Conservation (phyloP, 2,329 filamentous ascomycete genomes). For the Didymella lethalis region DNA sequence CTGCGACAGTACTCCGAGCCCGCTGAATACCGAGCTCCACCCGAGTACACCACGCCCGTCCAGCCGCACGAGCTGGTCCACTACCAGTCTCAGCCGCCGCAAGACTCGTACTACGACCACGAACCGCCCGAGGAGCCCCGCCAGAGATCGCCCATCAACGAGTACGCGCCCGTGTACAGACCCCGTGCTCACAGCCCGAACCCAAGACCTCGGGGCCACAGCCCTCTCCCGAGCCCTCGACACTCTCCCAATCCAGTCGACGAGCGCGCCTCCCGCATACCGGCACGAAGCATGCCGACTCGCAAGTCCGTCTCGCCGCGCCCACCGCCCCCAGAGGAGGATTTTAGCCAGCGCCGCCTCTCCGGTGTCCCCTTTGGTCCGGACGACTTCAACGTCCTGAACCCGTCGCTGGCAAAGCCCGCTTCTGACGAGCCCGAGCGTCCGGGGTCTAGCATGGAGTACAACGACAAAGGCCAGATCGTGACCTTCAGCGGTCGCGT, state of each 20-base stretch:
- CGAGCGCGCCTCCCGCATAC: conserved; percentile 52
- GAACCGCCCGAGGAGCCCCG: conserved; percentile 49
- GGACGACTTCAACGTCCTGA: conserved; percentile 77
- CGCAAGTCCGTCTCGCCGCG: conserved; percentile 80
- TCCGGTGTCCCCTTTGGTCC: conserved; percentile 76
- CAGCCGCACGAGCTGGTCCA: conserved; percentile 43
- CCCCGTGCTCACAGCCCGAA: conserved; percentile 56
- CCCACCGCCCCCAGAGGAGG: conserved; percentile 59
- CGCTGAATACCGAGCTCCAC: conserved; percentile 43
- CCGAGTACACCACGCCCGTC: conserved; percentile 43
- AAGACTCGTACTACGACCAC: conserved; percentile 56
- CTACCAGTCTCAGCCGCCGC: conserved; percentile 36
- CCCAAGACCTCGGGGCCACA: conserved; percentile 51
- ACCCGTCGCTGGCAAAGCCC: conserved; percentile 59
- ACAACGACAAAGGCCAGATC: conserved; percentile 70
- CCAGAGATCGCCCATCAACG: conserved; percentile 45
- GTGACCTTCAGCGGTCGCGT: conserved; percentile 78
- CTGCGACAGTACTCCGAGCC: conserved; percentile 46
- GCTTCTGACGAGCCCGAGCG: conserved; percentile 39
- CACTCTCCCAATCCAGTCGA: conserved; percentile 39
- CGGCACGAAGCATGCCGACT: conserved; percentile 57
- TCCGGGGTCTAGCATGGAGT: conserved; percentile 51
- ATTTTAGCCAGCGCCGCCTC: conserved; percentile 56
- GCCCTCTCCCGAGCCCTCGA: conserved; percentile 49
- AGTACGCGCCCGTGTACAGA: conserved; percentile 54